phyloP scores from a whole-genome alignment of 129 eudicot species.

The Flaveria trinervia region DNA sequence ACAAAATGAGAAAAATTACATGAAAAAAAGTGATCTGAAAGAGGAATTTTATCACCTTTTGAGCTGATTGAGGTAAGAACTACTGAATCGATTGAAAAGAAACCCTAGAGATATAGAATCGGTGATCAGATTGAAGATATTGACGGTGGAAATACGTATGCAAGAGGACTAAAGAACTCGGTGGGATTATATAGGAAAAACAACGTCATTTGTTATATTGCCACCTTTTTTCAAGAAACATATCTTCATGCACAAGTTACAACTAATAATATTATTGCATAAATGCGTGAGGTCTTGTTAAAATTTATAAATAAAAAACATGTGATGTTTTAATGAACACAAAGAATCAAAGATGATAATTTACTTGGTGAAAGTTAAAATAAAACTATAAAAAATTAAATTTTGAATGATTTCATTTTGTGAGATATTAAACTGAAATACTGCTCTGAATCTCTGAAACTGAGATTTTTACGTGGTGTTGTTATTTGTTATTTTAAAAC shows the following conservation, averaged over 20 bases:
- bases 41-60: background rate
- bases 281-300: no score
- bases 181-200: background rate
- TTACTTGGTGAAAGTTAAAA: no score
- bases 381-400: no score
- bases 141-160: background rate
- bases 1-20: background rate
- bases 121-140: background rate
- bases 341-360: no score
- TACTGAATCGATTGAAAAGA: background rate
- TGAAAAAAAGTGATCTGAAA: background rate
- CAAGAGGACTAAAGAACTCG: background rate
- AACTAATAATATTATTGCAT: background rate
- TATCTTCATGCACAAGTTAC: background rate
- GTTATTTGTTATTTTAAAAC: no score
- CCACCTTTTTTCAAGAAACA: background rate
- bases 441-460: no score
- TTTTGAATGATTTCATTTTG: no score
- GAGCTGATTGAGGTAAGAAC: background rate
- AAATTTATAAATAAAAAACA: no score
- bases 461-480: no score
- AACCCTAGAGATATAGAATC: background rate
- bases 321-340: no score
- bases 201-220: background rate
- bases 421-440: no score